Conservation (phyloP, 805 yeast genomes). For the Cyberlindnera nakhonratchasimensis region DNA sequence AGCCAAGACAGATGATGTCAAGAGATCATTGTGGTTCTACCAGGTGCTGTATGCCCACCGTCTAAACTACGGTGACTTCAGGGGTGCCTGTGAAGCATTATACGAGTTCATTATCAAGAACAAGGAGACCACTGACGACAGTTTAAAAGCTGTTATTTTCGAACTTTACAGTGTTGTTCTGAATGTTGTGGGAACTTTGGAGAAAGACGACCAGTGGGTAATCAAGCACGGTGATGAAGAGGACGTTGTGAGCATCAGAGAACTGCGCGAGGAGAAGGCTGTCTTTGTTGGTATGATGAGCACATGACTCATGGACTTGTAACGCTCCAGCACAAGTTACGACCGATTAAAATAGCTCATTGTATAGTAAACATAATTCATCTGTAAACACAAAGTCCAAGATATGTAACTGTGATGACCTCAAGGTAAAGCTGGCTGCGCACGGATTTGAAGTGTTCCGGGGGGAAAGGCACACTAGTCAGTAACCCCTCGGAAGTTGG, state of each 20-base stretch:
- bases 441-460: no score
- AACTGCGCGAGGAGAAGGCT: constrained; percentile 17
- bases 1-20: constrained; percentile 30
- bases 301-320: not conserved
- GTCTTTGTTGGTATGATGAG: not conserved
- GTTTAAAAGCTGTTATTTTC: constrained; percentile 19
- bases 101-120: constrained; percentile 37
- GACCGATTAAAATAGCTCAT: not conserved
- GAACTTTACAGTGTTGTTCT: constrained; percentile 39
- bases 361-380: not conserved
- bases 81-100: constrained; percentile 46
- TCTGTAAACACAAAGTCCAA: not conserved
- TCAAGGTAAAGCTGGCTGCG: not conserved
- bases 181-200: constrained; percentile 36
- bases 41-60: constrained; percentile 51
- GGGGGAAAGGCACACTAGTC: not conserved
- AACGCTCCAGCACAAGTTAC: not conserved
- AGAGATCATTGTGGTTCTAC: constrained; percentile 40
- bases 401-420: not conserved
- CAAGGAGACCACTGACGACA: constrained; percentile 8
- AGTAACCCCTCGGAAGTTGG: not conserved
- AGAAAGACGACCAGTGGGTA: constrained; percentile 40
- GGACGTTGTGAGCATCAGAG: constrained; percentile 21
- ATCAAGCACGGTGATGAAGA: constrained; percentile 26
- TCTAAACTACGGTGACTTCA: constrained; percentile 44